Evolutionary conservation across 768 basidiomycete genomes (phyloP), one percentile per base, ranked within the genome.

Genomic region (Xerocomus potaroensis): DNA sequence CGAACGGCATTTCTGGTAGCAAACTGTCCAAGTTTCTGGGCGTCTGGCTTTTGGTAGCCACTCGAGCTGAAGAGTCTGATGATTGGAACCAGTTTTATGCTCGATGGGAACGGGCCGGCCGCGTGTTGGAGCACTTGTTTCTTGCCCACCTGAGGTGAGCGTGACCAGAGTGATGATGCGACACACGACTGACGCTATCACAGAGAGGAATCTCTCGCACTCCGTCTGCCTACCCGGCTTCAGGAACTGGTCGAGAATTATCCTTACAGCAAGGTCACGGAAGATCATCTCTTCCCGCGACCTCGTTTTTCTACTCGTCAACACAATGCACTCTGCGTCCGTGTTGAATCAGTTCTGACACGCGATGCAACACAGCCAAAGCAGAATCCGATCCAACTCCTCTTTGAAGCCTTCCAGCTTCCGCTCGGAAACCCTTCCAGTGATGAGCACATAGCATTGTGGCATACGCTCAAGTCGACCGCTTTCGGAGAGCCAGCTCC

Each of bases 101-200:
- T 4, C 73, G 83, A 24, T 91, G 89, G 89, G 85, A 91, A 54
- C 71, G 73, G 23, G 76, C 79, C 8, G 89, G 85, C 24, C 72
- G 86, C 18, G 76, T 84, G 33, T 58, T 90, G 41, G 89, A 90
- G 55, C 88, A 91, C 66, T 48, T 91, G 8, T 87, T 90, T 66
- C 70, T 91, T 45, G 74, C 83, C 15, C 73, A 77, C 46, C 79
- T 90, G 46, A 77, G 89, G 88, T 87, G 46, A 45, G 45, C 72
- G 54, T 15, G 40, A 8, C 14, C 12, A 14, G 10, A 5, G 3
- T 40, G n/a, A n/a, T 8, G 6, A 15, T 48, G 31, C 30, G 15
- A 1, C 14, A 16, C 3, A 26, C 16, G 23, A 50, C 45, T 60
- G 18, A 64, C 23, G 3, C 15, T 16, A 1, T 49, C 1, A 2